Conservation (phyloP, 306 rosid genomes). For the Vigna hirtella region DNA sequence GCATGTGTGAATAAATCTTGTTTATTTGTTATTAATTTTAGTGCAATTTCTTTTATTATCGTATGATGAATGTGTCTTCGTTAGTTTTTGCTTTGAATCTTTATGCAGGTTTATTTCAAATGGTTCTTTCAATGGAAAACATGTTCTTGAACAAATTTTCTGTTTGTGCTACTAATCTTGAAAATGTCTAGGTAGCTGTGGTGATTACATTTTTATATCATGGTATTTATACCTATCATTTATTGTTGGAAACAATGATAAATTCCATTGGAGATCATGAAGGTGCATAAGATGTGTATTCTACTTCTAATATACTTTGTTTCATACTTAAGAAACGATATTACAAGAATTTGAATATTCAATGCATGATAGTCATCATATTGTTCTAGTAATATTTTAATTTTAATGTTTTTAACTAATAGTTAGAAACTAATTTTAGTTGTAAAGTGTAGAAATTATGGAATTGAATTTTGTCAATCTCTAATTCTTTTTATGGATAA, state of each 20-base stretch:
- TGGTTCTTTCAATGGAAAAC: background rate
- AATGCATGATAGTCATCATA: too few species aligned
- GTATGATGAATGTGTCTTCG: slow-evolving; percentile 44
- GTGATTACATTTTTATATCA: background rate
- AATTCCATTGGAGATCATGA: too few species aligned
- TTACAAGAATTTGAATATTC: too few species aligned
- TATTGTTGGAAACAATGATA: too few species aligned
- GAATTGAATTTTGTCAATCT: too few species aligned
- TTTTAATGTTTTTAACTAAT: background rate
- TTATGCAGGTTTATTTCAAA: background rate
- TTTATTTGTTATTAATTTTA: slow-evolving; percentile 56
- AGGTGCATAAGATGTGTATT: too few species aligned
- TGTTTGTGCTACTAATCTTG: background rate
- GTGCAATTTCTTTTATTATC: slow-evolving; percentile 46
- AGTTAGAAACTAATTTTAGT: background rate
- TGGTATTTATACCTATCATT: too few species aligned
- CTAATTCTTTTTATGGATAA: background rate
- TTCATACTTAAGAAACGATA: too few species aligned
- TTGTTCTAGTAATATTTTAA: background rate
- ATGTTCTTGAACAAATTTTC: background rate
- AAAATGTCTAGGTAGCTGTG: background rate
- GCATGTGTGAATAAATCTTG: slow-evolving; percentile 62
- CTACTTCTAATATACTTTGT: too few species aligned
- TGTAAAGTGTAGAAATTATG: background rate
- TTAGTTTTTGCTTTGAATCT: slow-evolving; percentile 25